Evolutionary conservation across 257 asterid species (phyloP), one percentile per base, ranked within the genome.

Genomic region (Eucommia ulmoides): DNA sequence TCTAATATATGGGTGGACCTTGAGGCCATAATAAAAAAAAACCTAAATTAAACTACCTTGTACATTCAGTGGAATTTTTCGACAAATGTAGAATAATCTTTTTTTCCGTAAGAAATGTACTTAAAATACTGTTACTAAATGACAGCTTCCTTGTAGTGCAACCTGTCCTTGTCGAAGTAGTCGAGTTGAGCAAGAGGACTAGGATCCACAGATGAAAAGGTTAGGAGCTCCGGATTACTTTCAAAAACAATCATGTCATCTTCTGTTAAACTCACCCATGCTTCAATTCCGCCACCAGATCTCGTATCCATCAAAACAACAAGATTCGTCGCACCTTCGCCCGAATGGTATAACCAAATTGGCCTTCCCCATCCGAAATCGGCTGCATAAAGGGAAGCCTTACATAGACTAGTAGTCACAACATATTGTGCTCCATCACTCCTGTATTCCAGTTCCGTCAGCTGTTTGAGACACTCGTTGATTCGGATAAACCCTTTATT

Each of bases 321-420:
- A 33, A 83, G 75, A 41, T 87, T 87, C 84, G 76, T 73, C 50
- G 70, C 83, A 42, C 41, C 56, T 10, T 72, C 45, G 49, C 72
- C 71, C 20, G 55, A 49, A 70, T 80, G 70, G 19, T 79, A 73
- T 3, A 83, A 78, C 91, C 94, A 87, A 1, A 58, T 20, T 1
- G 97, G 97, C 59, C 55, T 78, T 25, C 97, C 96, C 80, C 80
- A 87, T 42, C 97, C 93, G 50, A 87, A 83, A 61, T 87, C 88
- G 5, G 75, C 66, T 0, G 71, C 79, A 41, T 87, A 87, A 41
- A 74, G 79, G 2, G 84, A 87, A 44, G 78, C 60, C 51, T 74
- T 81, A 20, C 91, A 76, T 94, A 93, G 81, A 45, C 97, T 87
- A 1, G 78, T 75, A 58, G 80, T 77, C 1, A 79, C 86, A 35